Evolutionary conservation across 75 land plant genomes (phyloP).

Genomic region (Cupressus sempervirens): DNA sequence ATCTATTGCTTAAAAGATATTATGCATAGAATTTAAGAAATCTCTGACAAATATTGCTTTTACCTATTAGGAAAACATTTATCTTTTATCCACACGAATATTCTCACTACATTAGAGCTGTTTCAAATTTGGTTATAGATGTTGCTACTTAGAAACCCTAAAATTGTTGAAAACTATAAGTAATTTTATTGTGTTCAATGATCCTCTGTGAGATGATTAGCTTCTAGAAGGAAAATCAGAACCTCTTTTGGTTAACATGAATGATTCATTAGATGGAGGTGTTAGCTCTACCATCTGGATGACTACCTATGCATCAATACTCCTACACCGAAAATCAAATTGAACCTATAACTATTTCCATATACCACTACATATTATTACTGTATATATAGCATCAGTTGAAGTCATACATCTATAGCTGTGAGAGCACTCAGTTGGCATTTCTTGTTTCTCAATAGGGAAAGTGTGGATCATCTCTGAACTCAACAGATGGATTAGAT

Average conservation of each 20-base stretch:
- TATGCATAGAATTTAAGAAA: not conserved
- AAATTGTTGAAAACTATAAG: not conserved
- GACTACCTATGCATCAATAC: too few species aligned
- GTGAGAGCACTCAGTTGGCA: too few species aligned
- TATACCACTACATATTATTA: too few species aligned
- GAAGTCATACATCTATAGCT: too few species aligned
- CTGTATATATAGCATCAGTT: too few species aligned
- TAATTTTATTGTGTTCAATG: not conserved
- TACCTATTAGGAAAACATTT: not conserved
- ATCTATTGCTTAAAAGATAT: not conserved
- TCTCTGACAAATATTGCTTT: not conserved
- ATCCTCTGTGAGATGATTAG: not conserved
- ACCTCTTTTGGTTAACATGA: not conserved
- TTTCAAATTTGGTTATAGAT: not conserved
- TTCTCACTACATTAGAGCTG: not conserved
- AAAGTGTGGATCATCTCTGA: too few species aligned
- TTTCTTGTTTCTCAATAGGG: too few species aligned
- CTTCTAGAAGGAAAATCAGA: not conserved
- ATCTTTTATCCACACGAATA: not conserved
- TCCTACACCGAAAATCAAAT: too few species aligned
- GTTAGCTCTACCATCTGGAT: too few species aligned
- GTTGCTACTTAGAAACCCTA: not conserved
- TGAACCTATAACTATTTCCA: too few species aligned
- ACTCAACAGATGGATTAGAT: too few species aligned
- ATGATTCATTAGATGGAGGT: too few species aligned